Evolutionary conservation across 352 stramenopile species (phyloP).

Genomic region (Phytophthora crassamura): DNA sequence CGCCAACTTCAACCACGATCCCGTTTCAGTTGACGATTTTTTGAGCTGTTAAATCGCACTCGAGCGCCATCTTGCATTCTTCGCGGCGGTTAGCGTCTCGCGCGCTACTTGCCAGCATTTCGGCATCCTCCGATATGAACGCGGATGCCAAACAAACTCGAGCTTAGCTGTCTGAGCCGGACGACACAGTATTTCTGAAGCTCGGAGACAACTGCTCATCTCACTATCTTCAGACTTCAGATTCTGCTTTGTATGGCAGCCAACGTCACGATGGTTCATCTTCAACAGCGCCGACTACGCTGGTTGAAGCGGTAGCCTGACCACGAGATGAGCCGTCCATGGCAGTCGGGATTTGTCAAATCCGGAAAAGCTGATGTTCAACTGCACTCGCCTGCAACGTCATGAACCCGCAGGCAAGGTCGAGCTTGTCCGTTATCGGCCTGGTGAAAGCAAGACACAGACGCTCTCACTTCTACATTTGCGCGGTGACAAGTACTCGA

Average conservation of each 20-base stretch:
- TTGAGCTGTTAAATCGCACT: conserved; percentile 29
- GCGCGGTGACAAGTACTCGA: too few relatives aligned
- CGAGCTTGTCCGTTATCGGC: neutral
- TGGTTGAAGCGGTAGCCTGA: conserved; percentile 26
- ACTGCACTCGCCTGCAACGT: conserved; percentile 11
- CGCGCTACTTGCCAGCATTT: too few relatives aligned
- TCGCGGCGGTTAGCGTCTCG: neutral
- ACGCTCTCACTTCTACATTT: too few relatives aligned
- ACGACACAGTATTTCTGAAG: conserved; percentile 14
- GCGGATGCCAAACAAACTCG: too few relatives aligned
- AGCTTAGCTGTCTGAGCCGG: conserved; percentile 9
- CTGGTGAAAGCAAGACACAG: neutral
- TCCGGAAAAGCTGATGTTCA: conserved; percentile 23
- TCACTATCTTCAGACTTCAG: conserved; percentile 39
- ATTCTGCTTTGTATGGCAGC: neutral
- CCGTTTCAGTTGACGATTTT: conserved; percentile 23
- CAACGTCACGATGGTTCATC: conserved; percentile 18
- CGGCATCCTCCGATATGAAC: too few relatives aligned
- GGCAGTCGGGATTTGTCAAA: conserved; percentile 26
- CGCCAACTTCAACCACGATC: conserved; percentile 37
- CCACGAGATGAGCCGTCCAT: conserved; percentile 5
- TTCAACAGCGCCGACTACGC: too few relatives aligned
- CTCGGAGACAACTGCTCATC: conserved; percentile 4
- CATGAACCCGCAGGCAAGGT: conserved; percentile 2
- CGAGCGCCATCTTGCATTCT: neutral